Base-by-base conservation (phyloP, 768 basidiomycete species). In the Podaxis pistillaris region DNA sequence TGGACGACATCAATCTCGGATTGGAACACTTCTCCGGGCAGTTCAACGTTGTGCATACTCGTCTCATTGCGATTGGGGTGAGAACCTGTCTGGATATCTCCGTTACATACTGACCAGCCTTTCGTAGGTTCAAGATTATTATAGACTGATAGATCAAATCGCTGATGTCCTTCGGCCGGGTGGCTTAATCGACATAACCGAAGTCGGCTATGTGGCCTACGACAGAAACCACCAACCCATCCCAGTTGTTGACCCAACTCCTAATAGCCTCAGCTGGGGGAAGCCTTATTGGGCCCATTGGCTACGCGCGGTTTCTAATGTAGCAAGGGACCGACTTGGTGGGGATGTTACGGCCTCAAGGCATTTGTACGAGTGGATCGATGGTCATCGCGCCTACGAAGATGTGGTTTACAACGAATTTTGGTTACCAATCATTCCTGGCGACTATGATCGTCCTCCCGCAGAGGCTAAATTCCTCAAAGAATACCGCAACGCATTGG, bases 1-100 rank as follows among this genome's bases (percentile, higher is more conserved):
- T 92, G 7, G 91, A 93, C 70, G 91, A 93, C 70, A 86, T 93
- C 70, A 93, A 93, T 74, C 83, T 92, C 17, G 91, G 91, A 2
- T 76, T 93, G 24, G 89, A 92, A 67, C 91, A 93, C 74, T 92
- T 86, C 71, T 90, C 88, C 68, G 86, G 86, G 9, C 82, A 87
- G 63, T 93, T 92, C 74, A 82, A 93, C 68, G 87, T 88, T 15
- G 88, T 89, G 0, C 90, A 92, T 68, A 83, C 84, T 36, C 85
- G 87, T 24, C 81, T 92, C 41, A 82, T 93, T 62, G 81, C 86
- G 2, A 85, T 89, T 24, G 91, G 91, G 40, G 91, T 91, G 68
- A 70, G 89, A 77, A 40, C 46, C n/a, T 17, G 65, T 40, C 9
- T 62, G 47, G 40, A 53, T 44, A 56, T 61, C 4, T 51, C 38